Conservation (phyloP, 495 filamentous ascomycete species). For the Aspergillus nidulans region DNA sequence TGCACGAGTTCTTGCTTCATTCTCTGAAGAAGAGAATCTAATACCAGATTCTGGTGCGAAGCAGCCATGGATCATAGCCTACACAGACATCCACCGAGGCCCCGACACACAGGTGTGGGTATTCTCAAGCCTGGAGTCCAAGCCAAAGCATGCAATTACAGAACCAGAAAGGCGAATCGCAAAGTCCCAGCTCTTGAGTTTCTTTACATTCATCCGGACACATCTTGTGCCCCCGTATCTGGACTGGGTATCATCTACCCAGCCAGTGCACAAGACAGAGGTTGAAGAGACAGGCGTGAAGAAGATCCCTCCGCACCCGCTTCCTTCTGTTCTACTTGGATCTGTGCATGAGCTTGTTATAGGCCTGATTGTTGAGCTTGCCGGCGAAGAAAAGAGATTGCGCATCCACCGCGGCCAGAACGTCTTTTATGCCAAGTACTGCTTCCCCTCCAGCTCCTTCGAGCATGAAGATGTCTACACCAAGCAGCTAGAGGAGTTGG, state of each 20-base stretch:
- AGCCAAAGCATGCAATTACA: background rate
- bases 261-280: background rate
- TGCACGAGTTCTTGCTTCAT: conserved; percentile 44
- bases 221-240: conserved; percentile 24
- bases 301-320: conserved; percentile 11
- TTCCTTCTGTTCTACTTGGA: conserved; percentile 31
- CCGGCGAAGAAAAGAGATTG: background rate
- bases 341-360: conserved; percentile 31
- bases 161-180: background rate
- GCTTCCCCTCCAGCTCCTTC: background rate
- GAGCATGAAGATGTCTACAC: background rate
- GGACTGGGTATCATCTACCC: background rate
- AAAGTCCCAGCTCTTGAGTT: conserved; percentile 24
- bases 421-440: conserved; percentile 6
- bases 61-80: conserved; percentile 49
- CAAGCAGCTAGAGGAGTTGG: background rate
- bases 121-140: conserved; percentile 52
- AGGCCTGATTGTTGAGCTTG: conserved; percentile 1
- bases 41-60: background rate
- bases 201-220: conserved; percentile 25
- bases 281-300: conserved; percentile 4
- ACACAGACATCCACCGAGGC: conserved; percentile 51
- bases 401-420: background rate
- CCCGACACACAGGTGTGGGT: conserved; percentile 60
- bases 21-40: conserved; percentile 10